Conservation (phyloP, 805 yeast genomes). For the Candida wancherniae region DNA sequence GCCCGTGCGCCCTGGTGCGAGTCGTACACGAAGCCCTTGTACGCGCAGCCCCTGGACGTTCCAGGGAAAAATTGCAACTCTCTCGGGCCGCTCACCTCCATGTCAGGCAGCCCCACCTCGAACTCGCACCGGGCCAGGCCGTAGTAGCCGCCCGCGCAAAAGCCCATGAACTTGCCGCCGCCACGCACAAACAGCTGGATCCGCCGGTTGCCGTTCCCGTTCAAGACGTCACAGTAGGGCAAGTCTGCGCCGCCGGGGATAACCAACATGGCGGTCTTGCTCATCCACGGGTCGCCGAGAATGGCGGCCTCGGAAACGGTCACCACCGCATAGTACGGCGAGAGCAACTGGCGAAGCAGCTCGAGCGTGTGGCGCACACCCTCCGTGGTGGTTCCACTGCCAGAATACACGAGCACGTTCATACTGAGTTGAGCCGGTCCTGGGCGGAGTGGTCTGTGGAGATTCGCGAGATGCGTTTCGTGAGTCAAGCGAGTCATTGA, state of each 20-base stretch:
- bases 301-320: constrained; percentile 61
- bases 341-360: constrained; percentile 64
- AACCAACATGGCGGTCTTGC: constrained; percentile 72
- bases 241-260: constrained; percentile 97
- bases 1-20: constrained; percentile 74
- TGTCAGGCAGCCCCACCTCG: constrained; percentile 60
- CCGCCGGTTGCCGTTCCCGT: constrained; percentile 60
- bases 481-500: too few species aligned
- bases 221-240: constrained; percentile 71
- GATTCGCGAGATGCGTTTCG: too few species aligned
- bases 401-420: constrained; percentile 22
- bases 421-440: too few species aligned
- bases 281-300: constrained; percentile 75
- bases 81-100: constrained; percentile 84
- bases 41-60: constrained; percentile 74
- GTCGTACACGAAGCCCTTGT: constrained; percentile 72
- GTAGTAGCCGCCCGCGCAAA: constrained; percentile 95
- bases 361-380: constrained; percentile 81
- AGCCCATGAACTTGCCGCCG: constrained; percentile 83
- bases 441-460: too few species aligned
- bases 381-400: constrained; percentile 80
- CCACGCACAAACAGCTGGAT: constrained; percentile 60
- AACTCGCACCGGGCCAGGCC: constrained; percentile 75
- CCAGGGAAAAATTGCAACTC: constrained; percentile 85
- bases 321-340: constrained; percentile 85